Evolutionary conservation across 257 asterid genomes (phyloP).

Genomic region (Knoxia roxburghii): DNA sequence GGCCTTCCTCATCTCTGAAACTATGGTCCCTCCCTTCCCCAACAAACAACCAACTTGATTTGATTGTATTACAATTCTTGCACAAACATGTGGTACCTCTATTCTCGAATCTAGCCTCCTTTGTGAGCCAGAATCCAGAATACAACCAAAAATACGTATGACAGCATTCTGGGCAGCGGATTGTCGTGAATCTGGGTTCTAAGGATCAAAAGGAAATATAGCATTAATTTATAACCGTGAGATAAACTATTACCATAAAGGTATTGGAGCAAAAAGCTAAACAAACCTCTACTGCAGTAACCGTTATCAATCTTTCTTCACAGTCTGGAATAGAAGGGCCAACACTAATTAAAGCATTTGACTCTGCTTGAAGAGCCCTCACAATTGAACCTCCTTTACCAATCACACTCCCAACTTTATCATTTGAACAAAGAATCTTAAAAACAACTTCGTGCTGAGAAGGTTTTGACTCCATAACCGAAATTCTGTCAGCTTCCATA

Average conservation of each 20-base stretch:
- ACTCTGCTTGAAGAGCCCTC: slow-evolving; percentile 44
- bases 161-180: slow-evolving; percentile 64
- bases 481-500: slow-evolving; percentile 26
- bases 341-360: slow-evolving; percentile 48
- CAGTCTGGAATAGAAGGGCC: slow-evolving; percentile 50
- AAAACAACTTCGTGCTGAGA: slow-evolving; percentile 45
- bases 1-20: slow-evolving; percentile 68
- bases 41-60: slow-evolving; percentile 71
- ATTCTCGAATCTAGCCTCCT: slow-evolving; percentile 33
- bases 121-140: slow-evolving; percentile 31
- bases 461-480: slow-evolving; percentile 24
- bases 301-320: slow-evolving; percentile 52
- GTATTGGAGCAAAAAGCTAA: neutral
- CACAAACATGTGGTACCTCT: slow-evolving; percentile 31
- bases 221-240: slow-evolving; percentile 1
- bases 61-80: slow-evolving; percentile 47
- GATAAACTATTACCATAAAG: neutral
- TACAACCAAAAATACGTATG: slow-evolving; percentile 45
- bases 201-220: slow-evolving; percentile 16
- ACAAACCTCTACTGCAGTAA: slow-evolving; percentile 60
- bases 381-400: slow-evolving; percentile 74
- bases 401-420: slow-evolving; percentile 55
- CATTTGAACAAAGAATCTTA: slow-evolving; percentile 56
- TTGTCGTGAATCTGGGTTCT: slow-evolving; percentile 44
- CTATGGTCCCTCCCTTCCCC: slow-evolving; percentile 71